phyloP scores from a whole-genome alignment of 768 basidiomycete species.

The Crepidotus variabilis region DNA sequence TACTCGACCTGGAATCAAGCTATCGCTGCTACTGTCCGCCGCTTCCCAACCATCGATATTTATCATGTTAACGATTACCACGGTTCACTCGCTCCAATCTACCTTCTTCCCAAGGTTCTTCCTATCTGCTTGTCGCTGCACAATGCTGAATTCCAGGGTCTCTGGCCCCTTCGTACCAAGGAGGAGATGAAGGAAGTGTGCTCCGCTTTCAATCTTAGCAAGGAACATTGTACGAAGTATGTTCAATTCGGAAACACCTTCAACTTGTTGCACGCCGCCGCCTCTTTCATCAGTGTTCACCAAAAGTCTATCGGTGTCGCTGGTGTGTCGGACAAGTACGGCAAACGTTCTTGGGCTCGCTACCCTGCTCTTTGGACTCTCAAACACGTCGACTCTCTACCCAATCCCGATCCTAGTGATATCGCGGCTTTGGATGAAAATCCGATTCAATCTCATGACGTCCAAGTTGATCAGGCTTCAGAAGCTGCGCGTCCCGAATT shows the following conservation, averaged over 20 bases:
- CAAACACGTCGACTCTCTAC: slow-evolving; percentile 91
- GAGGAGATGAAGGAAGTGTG: slow-evolving; percentile 99
- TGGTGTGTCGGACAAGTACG: slow-evolving; percentile 97
- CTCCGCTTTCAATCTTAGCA: slow-evolving; percentile 96
- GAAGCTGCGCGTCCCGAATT: slow-evolving; percentile 89
- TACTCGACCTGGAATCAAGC: slow-evolving; percentile 99
- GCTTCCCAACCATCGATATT: slow-evolving; percentile 83
- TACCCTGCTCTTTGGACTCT: slow-evolving; percentile 96
- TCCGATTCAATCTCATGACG: slow-evolving; percentile 64
- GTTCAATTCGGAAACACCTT: slow-evolving; percentile 98
- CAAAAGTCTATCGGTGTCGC: slow-evolving; percentile 94
- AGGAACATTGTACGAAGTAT: slow-evolving; percentile 94
- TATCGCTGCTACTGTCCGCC: slow-evolving; percentile 86
- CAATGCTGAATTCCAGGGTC: slow-evolving; percentile 96
- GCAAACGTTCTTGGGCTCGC: slow-evolving; percentile 94
- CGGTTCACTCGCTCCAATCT: slow-evolving; percentile 86
- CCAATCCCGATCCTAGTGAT: slow-evolving; percentile 93
- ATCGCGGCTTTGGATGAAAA: slow-evolving; percentile 88
- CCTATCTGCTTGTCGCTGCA: slow-evolving; percentile 90
- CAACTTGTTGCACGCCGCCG: slow-evolving; percentile 90
- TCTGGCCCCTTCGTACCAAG: slow-evolving; percentile 94
- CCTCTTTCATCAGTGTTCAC: slow-evolving; percentile 88
- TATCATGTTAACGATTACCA: slow-evolving; percentile 97
- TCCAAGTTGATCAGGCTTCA: slow-evolving; percentile 74
- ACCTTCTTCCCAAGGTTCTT: slow-evolving; percentile 87